Evolutionary conservation across 2,329 filamentous ascomycete species (phyloP).

Genomic region (Diaporthe batatas): DNA sequence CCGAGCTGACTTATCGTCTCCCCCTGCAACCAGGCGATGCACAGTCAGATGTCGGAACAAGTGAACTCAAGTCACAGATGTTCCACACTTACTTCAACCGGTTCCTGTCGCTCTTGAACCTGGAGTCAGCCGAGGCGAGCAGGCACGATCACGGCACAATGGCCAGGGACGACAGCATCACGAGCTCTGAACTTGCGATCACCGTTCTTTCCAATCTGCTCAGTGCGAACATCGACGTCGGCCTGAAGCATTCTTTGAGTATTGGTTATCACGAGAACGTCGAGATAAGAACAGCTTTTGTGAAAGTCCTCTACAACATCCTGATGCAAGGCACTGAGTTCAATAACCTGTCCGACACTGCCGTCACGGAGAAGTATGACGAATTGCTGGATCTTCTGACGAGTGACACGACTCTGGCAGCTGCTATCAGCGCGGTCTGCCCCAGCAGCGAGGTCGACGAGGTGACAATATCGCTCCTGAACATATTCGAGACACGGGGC

Average conservation of each 20-base stretch:
- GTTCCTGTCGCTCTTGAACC: constrained; percentile 75
- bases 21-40: constrained; percentile 76
- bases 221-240: constrained; percentile 79
- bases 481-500: constrained; percentile 77
- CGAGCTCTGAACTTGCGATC: constrained; percentile 74
- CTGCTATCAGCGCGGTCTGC: constrained; percentile 75
- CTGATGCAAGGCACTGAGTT: constrained; percentile 80
- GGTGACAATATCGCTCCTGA: constrained; percentile 75
- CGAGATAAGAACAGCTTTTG: constrained; percentile 77
- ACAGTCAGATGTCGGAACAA: constrained; percentile 75
- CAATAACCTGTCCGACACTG: constrained; percentile 75
- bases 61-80: constrained; percentile 78
- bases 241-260: constrained; percentile 76
- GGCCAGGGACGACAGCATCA: constrained; percentile 66
- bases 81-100: constrained; percentile 80
- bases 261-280: constrained; percentile 80
- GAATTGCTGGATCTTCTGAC: constrained; percentile 74
- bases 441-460: constrained; percentile 78
- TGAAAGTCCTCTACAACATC: constrained; percentile 79
- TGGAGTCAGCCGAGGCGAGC: constrained; percentile 63
- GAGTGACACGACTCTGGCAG: constrained; percentile 72
- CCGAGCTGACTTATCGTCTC: constrained; percentile 74
- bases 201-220: constrained; percentile 77
- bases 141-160: constrained; percentile 58
- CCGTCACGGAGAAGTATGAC: constrained; percentile 77